Evolutionary conservation across 2,329 filamentous ascomycete species (phyloP).

Genomic region (Colletotrichum costaricense): DNA sequence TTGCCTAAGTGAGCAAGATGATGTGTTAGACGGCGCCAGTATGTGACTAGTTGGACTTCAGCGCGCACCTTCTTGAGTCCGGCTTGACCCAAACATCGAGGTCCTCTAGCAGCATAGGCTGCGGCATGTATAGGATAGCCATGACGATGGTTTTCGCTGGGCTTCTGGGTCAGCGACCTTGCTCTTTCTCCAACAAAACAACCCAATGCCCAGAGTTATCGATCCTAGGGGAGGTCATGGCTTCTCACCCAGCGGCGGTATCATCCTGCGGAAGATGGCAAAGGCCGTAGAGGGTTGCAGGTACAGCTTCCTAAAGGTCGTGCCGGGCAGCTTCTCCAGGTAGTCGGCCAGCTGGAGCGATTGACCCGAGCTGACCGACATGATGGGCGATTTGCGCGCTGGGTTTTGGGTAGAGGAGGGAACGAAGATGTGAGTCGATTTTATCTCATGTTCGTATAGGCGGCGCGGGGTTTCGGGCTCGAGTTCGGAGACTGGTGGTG

Average conservation of each 20-base stretch:
- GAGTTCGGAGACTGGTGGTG: conserved; percentile 15
- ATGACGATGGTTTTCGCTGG: conserved; percentile 95
- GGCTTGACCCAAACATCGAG: conserved; percentile 89
- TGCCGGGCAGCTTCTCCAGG: conserved; percentile 89
- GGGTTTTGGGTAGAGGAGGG: conserved; percentile 14
- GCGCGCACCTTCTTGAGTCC: conserved; percentile 54
- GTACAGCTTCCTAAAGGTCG: conserved; percentile 91
- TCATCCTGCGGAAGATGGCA: conserved; percentile 96
- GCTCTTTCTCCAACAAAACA: background rate
- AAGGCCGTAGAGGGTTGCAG: conserved; percentile 95
- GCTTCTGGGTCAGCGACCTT: conserved; percentile 11
- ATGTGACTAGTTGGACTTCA: background rate
- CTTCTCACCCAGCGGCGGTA: conserved; percentile 83
- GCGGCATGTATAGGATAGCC: conserved; percentile 91
- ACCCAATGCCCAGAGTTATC: background rate
- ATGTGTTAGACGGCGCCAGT: conserved; percentile 1
- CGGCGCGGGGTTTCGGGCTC: background rate
- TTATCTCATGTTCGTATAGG: conserved; percentile 24
- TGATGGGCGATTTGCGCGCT: conserved; percentile 42
- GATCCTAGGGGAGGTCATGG: background rate
- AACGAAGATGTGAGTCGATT: background rate
- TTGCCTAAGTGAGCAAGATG: conserved; percentile 60
- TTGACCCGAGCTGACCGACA: conserved; percentile 59
- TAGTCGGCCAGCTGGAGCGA: conserved; percentile 82
- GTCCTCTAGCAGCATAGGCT: conserved; percentile 81